Evolutionary conservation across 768 basidiomycete species (phyloP).

Genomic region (Hypholoma sublateritium): DNA sequence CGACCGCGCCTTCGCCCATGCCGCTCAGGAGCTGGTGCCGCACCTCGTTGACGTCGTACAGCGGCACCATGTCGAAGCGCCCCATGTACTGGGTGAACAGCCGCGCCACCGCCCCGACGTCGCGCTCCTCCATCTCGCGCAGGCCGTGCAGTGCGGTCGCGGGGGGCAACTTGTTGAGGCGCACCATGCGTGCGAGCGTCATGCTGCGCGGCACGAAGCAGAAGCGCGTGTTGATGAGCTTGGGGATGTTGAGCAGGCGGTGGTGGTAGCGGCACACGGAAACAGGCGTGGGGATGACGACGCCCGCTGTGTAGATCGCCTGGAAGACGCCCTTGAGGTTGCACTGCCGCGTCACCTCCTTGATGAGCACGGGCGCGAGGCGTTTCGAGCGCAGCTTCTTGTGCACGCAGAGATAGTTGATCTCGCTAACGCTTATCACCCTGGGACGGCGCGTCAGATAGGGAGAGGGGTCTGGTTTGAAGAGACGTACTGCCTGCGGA

Average conservation of each 20-base stretch:
- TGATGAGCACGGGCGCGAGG: slow-evolving; percentile 93
- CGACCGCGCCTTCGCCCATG: slow-evolving; percentile 55
- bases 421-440: slow-evolving; percentile 74
- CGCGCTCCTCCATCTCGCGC: slow-evolving; percentile 85
- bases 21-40: slow-evolving; percentile 90
- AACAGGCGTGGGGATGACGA: slow-evolving; percentile 91
- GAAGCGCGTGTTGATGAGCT: slow-evolving; percentile 89
- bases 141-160: slow-evolving; percentile 58
- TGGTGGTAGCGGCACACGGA: slow-evolving; percentile 92
- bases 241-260: slow-evolving; percentile 86
- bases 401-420: slow-evolving; percentile 97
- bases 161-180: slow-evolving; percentile 65
- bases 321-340: slow-evolving; percentile 91
- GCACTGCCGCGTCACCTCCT: slow-evolving; percentile 93
- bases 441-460: slow-evolving; percentile 5
- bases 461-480: neutral
- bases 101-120: slow-evolving; percentile 67
- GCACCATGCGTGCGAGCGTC: slow-evolving; percentile 91
- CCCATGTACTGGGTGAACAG: slow-evolving; percentile 79
- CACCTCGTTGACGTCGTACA: slow-evolving; percentile 75
- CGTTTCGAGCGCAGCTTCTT: slow-evolving; percentile 97
- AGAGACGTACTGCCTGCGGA: slow-evolving; percentile 71
- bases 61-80: slow-evolving; percentile 80
- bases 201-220: slow-evolving; percentile 82
- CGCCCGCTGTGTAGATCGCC: slow-evolving; percentile 95